Base-by-base conservation (phyloP, 352 stramenopile genomes). In the Phytophthora sansomeana region DNA sequence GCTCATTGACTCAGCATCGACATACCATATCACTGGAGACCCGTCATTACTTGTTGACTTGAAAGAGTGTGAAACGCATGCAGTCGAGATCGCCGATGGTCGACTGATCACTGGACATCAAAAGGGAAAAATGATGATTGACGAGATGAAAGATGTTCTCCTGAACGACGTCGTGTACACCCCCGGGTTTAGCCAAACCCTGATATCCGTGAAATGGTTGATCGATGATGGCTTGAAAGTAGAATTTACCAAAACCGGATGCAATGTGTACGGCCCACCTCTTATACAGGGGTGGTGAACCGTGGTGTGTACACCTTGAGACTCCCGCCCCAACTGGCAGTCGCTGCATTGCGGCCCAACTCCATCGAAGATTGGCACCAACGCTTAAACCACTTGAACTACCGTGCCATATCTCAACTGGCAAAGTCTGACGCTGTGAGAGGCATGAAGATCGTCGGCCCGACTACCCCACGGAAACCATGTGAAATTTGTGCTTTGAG, bases 161-260 rank as follows among this genome's bases (percentile, higher is more conserved):
- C 14, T 63, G 11, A n/a, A 56, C 6, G 19, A 62, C 2, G 56
- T 63, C 2, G 43, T 56, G 1, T 63, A 53, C 19, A 44, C n/a
- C 1, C 56, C 44, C 1, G 56, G 56, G 0, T 49, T 63, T 8
- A 30, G 2, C 11, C 43, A 63, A 2, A 63, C 43, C 1, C 21
- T 63, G 7, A 38, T 63, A 10, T 63, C 44, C 3, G 56, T 56
- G 7, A 63, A 63, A 10, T 24, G 39, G 35, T 21, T 63, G 4
- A 63, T 63, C 8, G 43, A 63, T 16, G 2, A 35, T 26, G 55
- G 43, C 3, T 50, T 49, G 44, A 63, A 63, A 19, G 55, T 63
- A 0, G 43, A 55, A 17, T 57, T 64, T 8, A 57, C 7, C 0
- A 46, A 64, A 0, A 32, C 33, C 7, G 56, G 26, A 4, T 64